Evolutionary conservation across 2,329 filamentous ascomycete genomes (phyloP).

Genomic region (Gliomastix tumulicola): DNA sequence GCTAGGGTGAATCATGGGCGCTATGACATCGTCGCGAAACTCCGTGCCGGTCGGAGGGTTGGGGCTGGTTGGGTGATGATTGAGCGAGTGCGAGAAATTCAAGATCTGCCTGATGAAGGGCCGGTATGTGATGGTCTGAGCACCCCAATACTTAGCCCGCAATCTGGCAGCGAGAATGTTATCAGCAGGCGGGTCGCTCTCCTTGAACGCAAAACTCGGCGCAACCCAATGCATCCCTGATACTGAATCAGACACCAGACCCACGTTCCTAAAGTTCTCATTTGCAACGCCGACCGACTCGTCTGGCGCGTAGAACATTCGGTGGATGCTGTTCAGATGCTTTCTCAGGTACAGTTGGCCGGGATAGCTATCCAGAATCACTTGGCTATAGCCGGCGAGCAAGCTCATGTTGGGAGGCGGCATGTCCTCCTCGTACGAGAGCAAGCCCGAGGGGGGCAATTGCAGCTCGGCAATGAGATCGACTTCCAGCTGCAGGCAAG

Average conservation of each 20-base stretch:
- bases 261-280: conserved; percentile 35
- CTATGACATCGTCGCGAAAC: conserved; percentile 25
- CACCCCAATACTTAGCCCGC: conserved; percentile 92
- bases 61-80: conserved; percentile 17
- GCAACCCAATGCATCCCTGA: conserved; percentile 40
- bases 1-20: conserved; percentile 27
- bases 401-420: conserved; percentile 54
- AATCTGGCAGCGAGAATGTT: conserved; percentile 80
- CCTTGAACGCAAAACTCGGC: conserved; percentile 47
- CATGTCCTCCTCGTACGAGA: conserved; percentile 57
- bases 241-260: conserved; percentile 33
- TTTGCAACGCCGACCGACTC: conserved; percentile 19
- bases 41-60: conserved; percentile 23
- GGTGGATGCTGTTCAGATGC: conserved; percentile 57
- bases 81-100: conserved; percentile 24
- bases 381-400: conserved; percentile 31
- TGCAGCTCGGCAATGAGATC: conserved; percentile 86
- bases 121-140: conserved; percentile 80
- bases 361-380: conserved; percentile 52
- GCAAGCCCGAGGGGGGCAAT: conserved; percentile 51
- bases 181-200: conserved; percentile 60
- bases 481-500: conserved; percentile 85
- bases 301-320: conserved; percentile 43
- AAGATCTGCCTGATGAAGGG: conserved; percentile 60
- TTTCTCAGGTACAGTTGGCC: conserved; percentile 60